phyloP scores from a whole-genome alignment of 2,329 filamentous ascomycete species.

The Camillea tinctor region DNA sequence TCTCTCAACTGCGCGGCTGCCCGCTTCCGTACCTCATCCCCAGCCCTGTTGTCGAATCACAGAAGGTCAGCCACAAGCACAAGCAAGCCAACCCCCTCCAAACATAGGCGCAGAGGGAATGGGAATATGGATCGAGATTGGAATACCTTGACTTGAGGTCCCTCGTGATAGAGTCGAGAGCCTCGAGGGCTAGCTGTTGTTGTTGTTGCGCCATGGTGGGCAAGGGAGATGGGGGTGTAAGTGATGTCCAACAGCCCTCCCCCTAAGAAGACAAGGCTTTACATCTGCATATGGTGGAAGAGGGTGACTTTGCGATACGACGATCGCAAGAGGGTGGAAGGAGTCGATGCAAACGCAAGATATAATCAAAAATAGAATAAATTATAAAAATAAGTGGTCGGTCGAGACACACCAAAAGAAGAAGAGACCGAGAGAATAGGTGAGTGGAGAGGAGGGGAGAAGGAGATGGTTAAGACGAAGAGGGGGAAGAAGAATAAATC shows the following conservation, averaged over 20 bases:
- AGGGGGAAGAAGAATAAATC: background rate
- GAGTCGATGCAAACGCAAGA: too few species aligned
- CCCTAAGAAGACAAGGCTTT: constrained; percentile 21
- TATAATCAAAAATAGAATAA: too few species aligned
- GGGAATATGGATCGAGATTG: background rate
- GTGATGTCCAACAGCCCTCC: constrained; percentile 32
- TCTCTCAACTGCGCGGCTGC: constrained; percentile 55
- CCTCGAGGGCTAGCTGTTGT: constrained; percentile 53
- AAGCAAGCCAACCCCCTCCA: too few species aligned
- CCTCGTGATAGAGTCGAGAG: constrained; percentile 53
- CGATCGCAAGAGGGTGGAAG: constrained; percentile 18
- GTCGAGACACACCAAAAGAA: background rate
- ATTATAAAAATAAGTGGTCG: background rate
- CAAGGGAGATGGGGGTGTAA: constrained; percentile 17
- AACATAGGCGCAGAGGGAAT: background rate
- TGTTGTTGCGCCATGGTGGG: constrained; percentile 44
- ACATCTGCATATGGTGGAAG: constrained; percentile 24
- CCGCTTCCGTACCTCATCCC: constrained; percentile 53
- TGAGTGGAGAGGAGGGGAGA: background rate
- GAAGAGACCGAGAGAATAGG: too few species aligned
- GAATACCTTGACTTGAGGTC: constrained; percentile 55
- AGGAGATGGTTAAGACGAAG: too few species aligned
- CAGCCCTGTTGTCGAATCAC: constrained; percentile 27
- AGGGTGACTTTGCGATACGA: constrained; percentile 20
- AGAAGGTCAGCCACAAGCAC: background rate